Percentiles rank a stretch among this genome's conserved stretches.
Evolutionary conservation across 2,329 filamentous ascomycete species (phyloP).

Genomic region (Incumbomyces delicatus): DNA sequence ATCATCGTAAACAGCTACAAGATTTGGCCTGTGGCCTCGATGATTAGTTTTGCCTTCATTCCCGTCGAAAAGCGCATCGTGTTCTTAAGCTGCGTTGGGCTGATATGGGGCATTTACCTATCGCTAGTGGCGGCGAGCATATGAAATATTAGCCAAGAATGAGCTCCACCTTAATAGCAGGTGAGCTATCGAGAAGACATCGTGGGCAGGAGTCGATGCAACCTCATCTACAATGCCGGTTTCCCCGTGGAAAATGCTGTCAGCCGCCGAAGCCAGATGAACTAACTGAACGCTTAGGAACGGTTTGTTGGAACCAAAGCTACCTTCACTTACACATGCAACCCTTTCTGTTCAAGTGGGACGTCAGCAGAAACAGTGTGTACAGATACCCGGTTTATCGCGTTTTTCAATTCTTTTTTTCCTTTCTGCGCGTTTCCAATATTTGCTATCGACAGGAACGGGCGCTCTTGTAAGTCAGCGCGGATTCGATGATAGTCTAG

Average conservation of each 20-base stretch:
- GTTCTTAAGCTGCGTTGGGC: slow-evolving; percentile 27
- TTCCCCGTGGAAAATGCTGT: no score
- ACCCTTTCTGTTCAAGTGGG: neutral
- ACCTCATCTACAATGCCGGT: neutral
- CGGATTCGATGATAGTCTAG: no score
- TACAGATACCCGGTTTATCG: no score
- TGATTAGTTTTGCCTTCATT: slow-evolving; percentile 29
- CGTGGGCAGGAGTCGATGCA: neutral
- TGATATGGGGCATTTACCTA: slow-evolving; percentile 31
- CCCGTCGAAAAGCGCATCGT: slow-evolving; percentile 29
- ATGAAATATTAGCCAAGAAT: neutral
- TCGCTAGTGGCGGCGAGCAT: slow-evolving; percentile 19
- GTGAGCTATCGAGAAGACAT: neutral
- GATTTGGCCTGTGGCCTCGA: slow-evolving; percentile 32
- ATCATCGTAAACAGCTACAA: slow-evolving; percentile 30
- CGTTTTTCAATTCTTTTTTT: no score
- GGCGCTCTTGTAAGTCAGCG: no score
- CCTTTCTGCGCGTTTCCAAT: no score
- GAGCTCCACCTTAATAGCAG: neutral
- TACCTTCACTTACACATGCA: neutral
- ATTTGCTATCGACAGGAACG: no score
- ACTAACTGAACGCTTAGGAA: no score
- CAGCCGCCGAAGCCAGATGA: no score
- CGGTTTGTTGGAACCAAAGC: no score
- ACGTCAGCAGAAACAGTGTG: no score